Evolutionary conservation across 345 rosid genomes (phyloP), one percentile per base, ranked within the genome.

Genomic region (Gossypium arboreum): DNA sequence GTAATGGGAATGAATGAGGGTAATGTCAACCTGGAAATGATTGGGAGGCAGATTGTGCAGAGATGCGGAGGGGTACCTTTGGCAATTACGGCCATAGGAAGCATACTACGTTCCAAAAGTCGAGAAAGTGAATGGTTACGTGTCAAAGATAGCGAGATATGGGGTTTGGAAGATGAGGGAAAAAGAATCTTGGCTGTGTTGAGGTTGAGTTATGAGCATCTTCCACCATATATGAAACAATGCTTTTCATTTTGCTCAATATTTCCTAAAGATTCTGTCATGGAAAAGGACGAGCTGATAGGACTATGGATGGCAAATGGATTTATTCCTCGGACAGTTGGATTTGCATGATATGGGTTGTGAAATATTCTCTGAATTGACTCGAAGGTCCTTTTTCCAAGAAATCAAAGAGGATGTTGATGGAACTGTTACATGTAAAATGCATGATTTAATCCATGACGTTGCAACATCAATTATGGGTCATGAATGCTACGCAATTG

Each of bases 361-460:
- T 34, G 41, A 34, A 34, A 34, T 34, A 34, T 34, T 34, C 41
- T 34, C 7, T 34, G 41, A 34, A 34, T 34, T 34, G 41, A 34
- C 41, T 34, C 41, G 41, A 34, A 34, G 41, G 7, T 34, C 41
- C 41, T 34, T 34, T 34, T 34, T 34, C 41, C 41, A 34, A 34
- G 41, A 34, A 7, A 34, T 34, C 7, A 34, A 34, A 5, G 41
- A 34, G 41, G 41, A 34, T 34, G 7, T 34, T 34, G 41, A 34
- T 34, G 41, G 41, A 34, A 34, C 41, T 34, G 7, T 34, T 34
- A 34, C 41, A 34, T 34, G 6, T 34, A 34, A 64, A 64, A 61
- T 79, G 77, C 85, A 77, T 16, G 83, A 79, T 43, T 72, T 77
- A 11, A 8, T 77, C 0, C 79, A 74, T 67, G 79, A 75, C 11